Evolutionary conservation across 768 basidiomycete species (phyloP).

Genomic region (Wakefieldia striispora): DNA sequence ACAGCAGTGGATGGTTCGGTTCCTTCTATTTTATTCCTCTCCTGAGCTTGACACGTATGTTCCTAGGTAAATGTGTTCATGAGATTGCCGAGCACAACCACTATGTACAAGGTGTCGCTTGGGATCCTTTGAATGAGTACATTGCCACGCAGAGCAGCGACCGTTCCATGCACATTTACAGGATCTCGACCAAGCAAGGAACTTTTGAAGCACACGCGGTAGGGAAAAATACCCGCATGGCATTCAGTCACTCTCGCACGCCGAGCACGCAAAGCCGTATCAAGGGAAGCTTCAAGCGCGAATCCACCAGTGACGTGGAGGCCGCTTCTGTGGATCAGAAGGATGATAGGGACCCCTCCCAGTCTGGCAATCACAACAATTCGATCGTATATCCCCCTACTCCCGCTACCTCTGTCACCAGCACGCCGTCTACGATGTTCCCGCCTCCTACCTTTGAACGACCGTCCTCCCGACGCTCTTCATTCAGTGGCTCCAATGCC

Average conservation of each 20-base stretch:
- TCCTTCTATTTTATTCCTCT: conserved; percentile 1
- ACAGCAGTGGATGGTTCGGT: conserved; percentile 64
- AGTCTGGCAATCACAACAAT: conserved; percentile 27
- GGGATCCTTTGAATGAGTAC: conserved; percentile 97
- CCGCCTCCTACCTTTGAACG: conserved; percentile 51
- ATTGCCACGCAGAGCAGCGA: conserved; percentile 98
- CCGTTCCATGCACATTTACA: conserved; percentile 93
- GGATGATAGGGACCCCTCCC: conserved; percentile 33
- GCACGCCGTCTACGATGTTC: conserved; percentile 57
- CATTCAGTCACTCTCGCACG: conserved; percentile 63
- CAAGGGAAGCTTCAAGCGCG: conserved; percentile 55
- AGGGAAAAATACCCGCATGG: conserved; percentile 81
- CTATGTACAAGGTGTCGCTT: conserved; percentile 97
- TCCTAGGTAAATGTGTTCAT: conserved; percentile 75
- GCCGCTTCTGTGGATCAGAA: conserved; percentile 59
- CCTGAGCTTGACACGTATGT: background rate
- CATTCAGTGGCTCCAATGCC: conserved; percentile 78
- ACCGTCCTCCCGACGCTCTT: conserved; percentile 60
- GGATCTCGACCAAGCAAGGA: conserved; percentile 76
- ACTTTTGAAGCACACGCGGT: conserved; percentile 86
- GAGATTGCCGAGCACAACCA: conserved; percentile 94
- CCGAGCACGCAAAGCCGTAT: conserved; percentile 64
- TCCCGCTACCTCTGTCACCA: conserved; percentile 66
- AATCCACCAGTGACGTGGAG: conserved; percentile 81
- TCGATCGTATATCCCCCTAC: conserved; percentile 46